These are phyloP conservation scores for Podospora pseudopauciseta DNA, from an alignment of 495 filamentous ascomycete genomes.

Conservation along the genomic window DNA sequence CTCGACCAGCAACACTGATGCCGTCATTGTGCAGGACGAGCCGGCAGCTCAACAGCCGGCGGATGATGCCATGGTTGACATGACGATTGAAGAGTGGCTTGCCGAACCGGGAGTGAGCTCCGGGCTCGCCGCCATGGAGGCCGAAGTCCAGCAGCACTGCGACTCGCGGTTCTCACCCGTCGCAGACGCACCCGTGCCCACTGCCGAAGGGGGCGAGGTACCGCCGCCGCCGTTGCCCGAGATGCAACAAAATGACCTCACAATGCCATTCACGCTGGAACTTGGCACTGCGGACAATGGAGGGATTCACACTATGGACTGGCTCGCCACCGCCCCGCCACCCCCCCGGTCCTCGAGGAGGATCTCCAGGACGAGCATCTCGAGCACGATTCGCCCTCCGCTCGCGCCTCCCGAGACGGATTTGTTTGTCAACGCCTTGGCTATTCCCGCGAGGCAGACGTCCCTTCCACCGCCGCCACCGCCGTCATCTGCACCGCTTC, in stretches of 20 bases:
- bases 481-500: not conserved
- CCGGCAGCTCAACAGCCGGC: not conserved
- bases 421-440: not conserved
- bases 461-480: not conserved
- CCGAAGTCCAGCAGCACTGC: not conserved
- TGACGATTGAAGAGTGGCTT: conserved; percentile 34
- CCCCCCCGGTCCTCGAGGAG: not conserved
- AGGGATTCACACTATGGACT: conserved; percentile 5
- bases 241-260: not conserved
- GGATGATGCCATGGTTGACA: conserved; percentile 24
- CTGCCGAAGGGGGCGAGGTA: not conserved
- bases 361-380: not conserved
- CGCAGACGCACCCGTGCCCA: not conserved
- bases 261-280: not conserved
- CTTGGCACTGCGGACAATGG: conserved; percentile 5
- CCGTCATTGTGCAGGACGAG: not conserved
- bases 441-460: not conserved
- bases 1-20: not conserved
- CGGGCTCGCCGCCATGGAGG: not conserved
- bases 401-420: not conserved
- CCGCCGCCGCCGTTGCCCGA: not conserved
- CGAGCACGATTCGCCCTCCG: not conserved
- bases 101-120: conserved; percentile 22
- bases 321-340: not conserved
- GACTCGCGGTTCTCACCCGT: conserved; percentile 5